Base-by-base conservation (phyloP, 2,329 filamentous ascomycete genomes). In the Aureobasidium vineae region DNA sequence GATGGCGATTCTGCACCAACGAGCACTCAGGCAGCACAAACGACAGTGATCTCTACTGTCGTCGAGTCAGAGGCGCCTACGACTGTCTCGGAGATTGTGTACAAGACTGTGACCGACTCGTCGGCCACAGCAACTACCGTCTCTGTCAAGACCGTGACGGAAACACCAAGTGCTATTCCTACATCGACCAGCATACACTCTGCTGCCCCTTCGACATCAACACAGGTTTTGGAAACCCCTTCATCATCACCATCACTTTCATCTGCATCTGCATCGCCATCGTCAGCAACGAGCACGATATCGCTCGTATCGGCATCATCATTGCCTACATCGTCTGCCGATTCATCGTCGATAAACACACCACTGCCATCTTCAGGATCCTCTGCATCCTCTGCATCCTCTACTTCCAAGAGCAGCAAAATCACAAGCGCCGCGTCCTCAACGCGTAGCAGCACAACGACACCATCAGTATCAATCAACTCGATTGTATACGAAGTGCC, bases 11-110 rank as follows among this genome's bases (percentile, higher is more conserved):
- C 56, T 26, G 45, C 53, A 65, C 68, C 49, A 21, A 68, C 70
- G 47, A 59, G 67, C 26, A 68, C 71, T 11, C 61, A 65, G 49
- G 45, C 66, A 21, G 47, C 68, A 54, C 56, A 65, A 23, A 67
- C 68, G 13, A 72, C 70, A 6, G 57, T 72, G n/a, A 71, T 71
- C 63, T 68, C 69, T 47, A 73, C 72, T 3, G 66, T 73, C 15
- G 68, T 69, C 21, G 67, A 64, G 13, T 69, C 70, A 5, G 59
- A 67, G 13, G 63, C 65, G 23, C 28, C 69, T 33, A 53, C 54
- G 19, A 60, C 54, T n/a, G 52, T 64, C 16, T 47, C 63, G 41
- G 28, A 64, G 28, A 63, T 40, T 43, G 57, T 65, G 8, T 66
- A 50, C 23, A 47, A 66, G 33, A 66, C 66, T 19, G 66, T 68